Conservation (phyloP, 1,284 basidiomycete genomes). For the Moesziomyces aphidis region DNA sequence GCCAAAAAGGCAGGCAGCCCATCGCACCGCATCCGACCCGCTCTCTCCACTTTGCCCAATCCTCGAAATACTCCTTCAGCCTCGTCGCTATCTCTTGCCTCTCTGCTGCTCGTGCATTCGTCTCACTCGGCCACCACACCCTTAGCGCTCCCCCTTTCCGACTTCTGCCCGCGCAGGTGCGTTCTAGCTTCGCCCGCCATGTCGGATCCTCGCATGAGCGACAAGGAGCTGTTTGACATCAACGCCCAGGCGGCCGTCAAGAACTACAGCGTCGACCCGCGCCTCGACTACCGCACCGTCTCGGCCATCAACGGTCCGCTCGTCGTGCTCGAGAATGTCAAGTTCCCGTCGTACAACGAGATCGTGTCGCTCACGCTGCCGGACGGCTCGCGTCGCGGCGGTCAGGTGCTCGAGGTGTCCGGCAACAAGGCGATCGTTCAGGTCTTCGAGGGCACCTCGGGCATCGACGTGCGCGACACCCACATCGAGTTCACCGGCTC, state of each 20-base stretch:
- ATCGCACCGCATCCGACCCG: background rate
- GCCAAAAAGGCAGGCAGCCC: too few species aligned
- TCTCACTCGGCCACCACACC: background rate
- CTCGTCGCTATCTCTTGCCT: background rate
- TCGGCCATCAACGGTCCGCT: slow-evolving; percentile 92
- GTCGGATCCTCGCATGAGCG: slow-evolving; percentile 70
- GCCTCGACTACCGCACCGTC: slow-evolving; percentile 94
- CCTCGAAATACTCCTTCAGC: background rate
- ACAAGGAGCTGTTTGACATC: slow-evolving; percentile 81
- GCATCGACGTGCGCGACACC: slow-evolving; percentile 96
- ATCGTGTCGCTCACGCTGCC: slow-evolving; percentile 96
- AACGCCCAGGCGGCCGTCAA: slow-evolving; percentile 83
- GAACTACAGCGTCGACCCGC: slow-evolving; percentile 77
- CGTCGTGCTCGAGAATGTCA: slow-evolving; percentile 98
- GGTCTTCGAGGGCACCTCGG: slow-evolving; percentile 96
- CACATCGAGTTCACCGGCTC: slow-evolving; percentile 98
- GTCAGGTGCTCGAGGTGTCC: slow-evolving; percentile 97
- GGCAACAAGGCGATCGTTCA: slow-evolving; percentile 99
- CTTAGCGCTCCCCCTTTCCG: background rate
- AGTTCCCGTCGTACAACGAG: slow-evolving; percentile 99
- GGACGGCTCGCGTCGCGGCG: slow-evolving; percentile 93
- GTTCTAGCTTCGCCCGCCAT: slow-evolving; percentile 21
- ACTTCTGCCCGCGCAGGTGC: slow-evolving; percentile 5
- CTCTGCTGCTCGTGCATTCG: background rate
- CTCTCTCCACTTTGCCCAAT: background rate